Evolutionary conservation across 768 basidiomycete species (phyloP), one percentile per base, ranked within the genome.

Genomic region (Phanerodontia chrysosporium): DNA sequence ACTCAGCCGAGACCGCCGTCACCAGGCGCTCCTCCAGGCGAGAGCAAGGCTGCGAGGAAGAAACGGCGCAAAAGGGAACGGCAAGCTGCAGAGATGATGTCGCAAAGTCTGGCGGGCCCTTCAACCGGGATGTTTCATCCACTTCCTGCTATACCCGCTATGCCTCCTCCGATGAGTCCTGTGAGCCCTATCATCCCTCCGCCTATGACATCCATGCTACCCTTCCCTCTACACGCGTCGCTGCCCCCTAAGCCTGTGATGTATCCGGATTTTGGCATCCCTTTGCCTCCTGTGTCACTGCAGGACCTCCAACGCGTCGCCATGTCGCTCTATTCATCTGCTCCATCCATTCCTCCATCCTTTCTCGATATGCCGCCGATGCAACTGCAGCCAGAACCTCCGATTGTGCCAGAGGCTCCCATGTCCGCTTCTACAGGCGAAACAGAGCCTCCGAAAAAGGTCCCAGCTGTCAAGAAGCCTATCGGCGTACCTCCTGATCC

Each of bases 401-500:
- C 39, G 18, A 18, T 42, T 18, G 4, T 42, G 10, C 39, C 39
- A 9, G 16, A 42, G 4, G 10, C 9, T 10, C 18, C 39, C 4
- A 8, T 18, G 8, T 18, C 6, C 10, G 10, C 39, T 10, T 4
- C 39, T 4, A 9, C 39, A 13, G 32, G 13, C 18, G 39, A 42
- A 18, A 4, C 39, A 5, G 39, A 42, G 28, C 28, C 49, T 51
- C 30, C 16, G n/a, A 13, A 51, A 29, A n/a, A 16, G 18, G 29
- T n/a, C n/a, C 49, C 49, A 16, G 16, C n/a, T n/a, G 18, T 30
- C 13, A 64, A 56, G 49, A 48, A 44, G 45, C 25, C 28, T 4
- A 63, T 58, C 22, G 69, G 69, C 16, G 62, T 64, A 35, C 29
- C 63, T 2, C 58, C 61, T 0, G 67, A 67, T 36, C 39, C 56